These are phyloP conservation scores for Lactuca sativa DNA, from an alignment of 129 eudicot genomes.

Conservation along the genomic window DNA sequence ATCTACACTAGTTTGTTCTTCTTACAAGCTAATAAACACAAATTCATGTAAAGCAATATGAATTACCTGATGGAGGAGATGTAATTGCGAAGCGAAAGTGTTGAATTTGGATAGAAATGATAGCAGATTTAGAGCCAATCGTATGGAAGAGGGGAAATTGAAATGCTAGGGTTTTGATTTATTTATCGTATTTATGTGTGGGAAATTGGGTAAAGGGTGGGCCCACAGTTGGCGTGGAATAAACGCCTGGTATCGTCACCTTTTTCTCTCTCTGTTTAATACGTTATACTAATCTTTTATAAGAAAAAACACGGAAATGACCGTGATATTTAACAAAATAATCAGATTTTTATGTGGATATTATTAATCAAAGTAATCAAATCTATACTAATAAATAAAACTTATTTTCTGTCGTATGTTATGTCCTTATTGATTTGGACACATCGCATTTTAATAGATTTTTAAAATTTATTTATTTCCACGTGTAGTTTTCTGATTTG, in stretches of 20 bases:
- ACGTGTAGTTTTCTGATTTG: no score
- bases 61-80: constrained; percentile 26
- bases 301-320: no score
- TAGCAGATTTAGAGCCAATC: constrained; percentile 24
- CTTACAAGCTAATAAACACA: not conserved
- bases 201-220: constrained; percentile 19
- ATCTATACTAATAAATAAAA: no score
- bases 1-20: constrained; percentile 15
- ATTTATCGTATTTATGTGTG: constrained; percentile 23
- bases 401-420: no score
- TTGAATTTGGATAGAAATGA: constrained; percentile 33
- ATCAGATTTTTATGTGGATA: no score
- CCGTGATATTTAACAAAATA: no score
- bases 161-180: constrained; percentile 34
- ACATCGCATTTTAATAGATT: no score
- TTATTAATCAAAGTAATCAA: no score
- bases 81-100: constrained; percentile 7
- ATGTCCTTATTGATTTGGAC: no score
- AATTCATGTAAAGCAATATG: not conserved
- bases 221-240: constrained; percentile 31
- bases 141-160: constrained; percentile 26
- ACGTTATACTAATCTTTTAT: not conserved
- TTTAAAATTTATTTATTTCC: no score
- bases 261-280: not conserved
- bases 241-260: constrained; percentile 27